A percentile compares a stretch with the other conserved stretches of the same genome.
Conservation (phyloP, 345 rosid genomes). For the Limnanthes douglasii region DNA sequence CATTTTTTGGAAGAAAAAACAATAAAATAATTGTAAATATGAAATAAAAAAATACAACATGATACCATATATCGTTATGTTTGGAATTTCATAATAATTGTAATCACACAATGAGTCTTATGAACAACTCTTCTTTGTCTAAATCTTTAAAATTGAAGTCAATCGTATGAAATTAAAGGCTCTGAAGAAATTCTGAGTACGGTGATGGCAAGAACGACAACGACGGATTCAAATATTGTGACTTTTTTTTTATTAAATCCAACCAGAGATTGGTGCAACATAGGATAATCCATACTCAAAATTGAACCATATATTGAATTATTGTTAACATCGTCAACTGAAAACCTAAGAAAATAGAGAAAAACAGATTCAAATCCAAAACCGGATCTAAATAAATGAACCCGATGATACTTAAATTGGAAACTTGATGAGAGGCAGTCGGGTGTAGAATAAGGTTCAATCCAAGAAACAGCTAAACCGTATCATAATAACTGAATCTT, state of each 20-base stretch:
- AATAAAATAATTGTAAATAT: no score
- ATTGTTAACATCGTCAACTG: constrained; percentile 6
- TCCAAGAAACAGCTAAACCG: constrained; percentile 43
- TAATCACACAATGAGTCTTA: background rate
- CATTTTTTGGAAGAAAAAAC: no score
- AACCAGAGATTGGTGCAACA: constrained; percentile 18
- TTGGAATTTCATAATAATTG: constrained; percentile 36
- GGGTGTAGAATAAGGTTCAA: constrained; percentile 39
- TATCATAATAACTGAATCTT: no score
- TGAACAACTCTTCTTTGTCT: no score
- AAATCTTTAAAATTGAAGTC: no score
- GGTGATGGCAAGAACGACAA: constrained; percentile 28
- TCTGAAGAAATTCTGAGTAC: constrained; percentile 17
- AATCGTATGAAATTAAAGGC: no score
- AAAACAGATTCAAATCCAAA: constrained; percentile 30
- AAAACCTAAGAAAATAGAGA: constrained; percentile 13
- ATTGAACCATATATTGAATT: background rate
- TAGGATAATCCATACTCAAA: constrained; percentile 10
- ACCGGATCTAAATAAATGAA: constrained; percentile 45
- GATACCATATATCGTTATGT: no score
- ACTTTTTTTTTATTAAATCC: constrained; percentile 29
- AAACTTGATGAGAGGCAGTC: constrained; percentile 1
- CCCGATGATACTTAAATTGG: constrained; percentile 28
- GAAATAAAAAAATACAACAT: no score
- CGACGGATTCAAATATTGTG: constrained; percentile 35